phyloP scores from a whole-genome alignment of 805 yeast species.

The Ogataea naganishii region DNA sequence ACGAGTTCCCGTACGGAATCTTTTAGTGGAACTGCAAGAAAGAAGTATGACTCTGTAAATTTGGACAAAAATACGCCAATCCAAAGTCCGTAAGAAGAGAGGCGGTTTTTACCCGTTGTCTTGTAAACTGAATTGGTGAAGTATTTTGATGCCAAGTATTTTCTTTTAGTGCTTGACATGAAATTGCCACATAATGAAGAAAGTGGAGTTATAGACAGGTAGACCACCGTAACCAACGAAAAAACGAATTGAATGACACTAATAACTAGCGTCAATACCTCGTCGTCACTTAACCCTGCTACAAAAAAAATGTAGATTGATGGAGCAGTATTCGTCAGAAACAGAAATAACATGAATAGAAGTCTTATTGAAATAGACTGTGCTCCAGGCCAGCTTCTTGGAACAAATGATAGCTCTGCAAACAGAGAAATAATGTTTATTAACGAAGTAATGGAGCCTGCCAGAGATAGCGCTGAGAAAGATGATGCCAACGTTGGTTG shows the following conservation, averaged over 20 bases:
- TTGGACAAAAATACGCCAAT: slow-evolving; percentile 57
- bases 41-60: slow-evolving; percentile 70
- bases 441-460: slow-evolving; percentile 54
- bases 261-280: slow-evolving; percentile 30
- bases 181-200: slow-evolving; percentile 42
- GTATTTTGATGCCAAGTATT: slow-evolving; percentile 39
- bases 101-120: slow-evolving; percentile 41
- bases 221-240: slow-evolving; percentile 44
- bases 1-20: slow-evolving; percentile 69
- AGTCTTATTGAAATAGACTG: slow-evolving; percentile 46
- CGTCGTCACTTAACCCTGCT: slow-evolving; percentile 24
- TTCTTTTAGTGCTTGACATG: slow-evolving; percentile 26
- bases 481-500: slow-evolving; percentile 51
- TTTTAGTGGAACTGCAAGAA: slow-evolving; percentile 59
- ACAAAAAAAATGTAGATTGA: slow-evolving; percentile 38
- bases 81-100: slow-evolving; percentile 68
- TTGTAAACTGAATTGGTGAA: slow-evolving; percentile 55
- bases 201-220: slow-evolving; percentile 56
- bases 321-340: slow-evolving; percentile 42
- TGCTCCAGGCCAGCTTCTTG: slow-evolving; percentile 68
- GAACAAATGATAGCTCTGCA: slow-evolving; percentile 55
- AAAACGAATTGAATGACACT: slow-evolving; percentile 48
- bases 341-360: slow-evolving; percentile 29
- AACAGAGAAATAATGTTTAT: slow-evolving; percentile 48
- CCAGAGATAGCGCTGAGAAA: slow-evolving; percentile 53